A percentile compares a stretch with the other conserved stretches of the same genome.
These are phyloP conservation scores for Cutaneotrichosporon dermatis DNA, from an alignment of 1,284 basidiomycete species.

Conservation along the genomic window DNA sequence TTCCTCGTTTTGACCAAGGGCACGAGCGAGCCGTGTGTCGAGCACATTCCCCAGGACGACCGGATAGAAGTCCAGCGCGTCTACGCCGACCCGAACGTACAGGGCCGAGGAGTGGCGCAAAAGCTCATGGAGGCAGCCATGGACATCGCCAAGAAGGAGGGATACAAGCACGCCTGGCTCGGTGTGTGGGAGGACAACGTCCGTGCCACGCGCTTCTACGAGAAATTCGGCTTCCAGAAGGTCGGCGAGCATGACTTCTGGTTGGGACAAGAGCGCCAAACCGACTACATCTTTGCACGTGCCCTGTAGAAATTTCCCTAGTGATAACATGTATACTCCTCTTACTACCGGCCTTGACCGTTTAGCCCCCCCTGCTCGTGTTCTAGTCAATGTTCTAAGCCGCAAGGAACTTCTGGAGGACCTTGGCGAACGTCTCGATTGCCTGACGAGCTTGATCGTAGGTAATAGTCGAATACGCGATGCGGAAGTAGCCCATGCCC, in stretches of 20 bases:
- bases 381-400: neutral
- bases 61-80: conserved; percentile 16
- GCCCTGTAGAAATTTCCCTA: neutral
- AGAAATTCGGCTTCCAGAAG: conserved; percentile 26
- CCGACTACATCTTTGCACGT: conserved; percentile 11
- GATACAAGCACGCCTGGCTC: conserved; percentile 28
- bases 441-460: conserved; percentile 41
- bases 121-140: conserved; percentile 21
- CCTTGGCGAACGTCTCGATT: conserved; percentile 38
- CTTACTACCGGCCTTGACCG: neutral
- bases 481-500: conserved; percentile 45
- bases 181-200: conserved; percentile 36
- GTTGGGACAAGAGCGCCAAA: conserved; percentile 15
- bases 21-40: conserved; percentile 10
- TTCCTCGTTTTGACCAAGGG: conserved; percentile 9
- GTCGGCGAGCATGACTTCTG: conserved; percentile 21
- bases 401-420: conserved; percentile 40
- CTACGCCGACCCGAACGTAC: conserved; percentile 18
- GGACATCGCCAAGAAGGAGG: conserved; percentile 16
- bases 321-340: no score
- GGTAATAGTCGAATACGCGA: conserved; percentile 44
- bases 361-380: neutral
- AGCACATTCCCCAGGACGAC: conserved; percentile 4
- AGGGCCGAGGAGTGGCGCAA: conserved; percentile 29
- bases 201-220: conserved; percentile 27